Evolutionary conservation across 2,329 filamentous ascomycete species (phyloP).

Genomic region (Fusarium napiforme): DNA sequence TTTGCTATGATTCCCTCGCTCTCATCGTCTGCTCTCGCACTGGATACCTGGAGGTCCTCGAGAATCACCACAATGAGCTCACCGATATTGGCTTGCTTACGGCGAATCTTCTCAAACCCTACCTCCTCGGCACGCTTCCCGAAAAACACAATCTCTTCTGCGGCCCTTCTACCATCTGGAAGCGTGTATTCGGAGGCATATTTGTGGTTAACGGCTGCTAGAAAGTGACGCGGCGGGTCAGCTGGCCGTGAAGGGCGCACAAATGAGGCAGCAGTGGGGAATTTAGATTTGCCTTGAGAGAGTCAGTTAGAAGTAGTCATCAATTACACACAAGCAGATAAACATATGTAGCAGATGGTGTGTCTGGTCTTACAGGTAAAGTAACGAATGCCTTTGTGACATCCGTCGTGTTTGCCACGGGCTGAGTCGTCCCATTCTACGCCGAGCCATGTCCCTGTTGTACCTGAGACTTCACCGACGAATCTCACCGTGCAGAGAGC

Average conservation of each 20-base stretch:
- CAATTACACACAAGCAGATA: not conserved
- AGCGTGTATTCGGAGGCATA: slow-evolving; percentile 72
- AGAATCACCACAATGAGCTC: slow-evolving; percentile 85
- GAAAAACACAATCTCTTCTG: slow-evolving; percentile 71
- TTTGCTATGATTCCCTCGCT: slow-evolving; percentile 55
- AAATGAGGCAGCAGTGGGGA: slow-evolving; percentile 83
- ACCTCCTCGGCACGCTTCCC: slow-evolving; percentile 92
- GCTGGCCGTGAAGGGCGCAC: slow-evolving; percentile 78
- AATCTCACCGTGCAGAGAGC: slow-evolving; percentile 87
- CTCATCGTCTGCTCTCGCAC: slow-evolving; percentile 47
- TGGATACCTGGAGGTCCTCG: slow-evolving; percentile 75
- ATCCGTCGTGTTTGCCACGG: slow-evolving; percentile 91
- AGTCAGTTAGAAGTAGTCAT: not conserved
- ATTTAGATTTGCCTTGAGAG: slow-evolving; percentile 65
- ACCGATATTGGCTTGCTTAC: slow-evolving; percentile 79
- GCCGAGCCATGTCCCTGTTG: slow-evolving; percentile 85
- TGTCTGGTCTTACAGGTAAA: slow-evolving; percentile 74
- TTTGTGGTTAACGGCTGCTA: slow-evolving; percentile 83
- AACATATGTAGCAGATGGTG: not conserved
- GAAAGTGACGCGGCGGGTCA: slow-evolving; percentile 77
- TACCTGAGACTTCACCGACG: slow-evolving; percentile 79
- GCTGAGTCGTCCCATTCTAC: slow-evolving; percentile 94
- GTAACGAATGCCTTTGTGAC: slow-evolving; percentile 81
- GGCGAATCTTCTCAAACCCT: slow-evolving; percentile 91
- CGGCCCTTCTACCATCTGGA: slow-evolving; percentile 51